phyloP scores from a whole-genome alignment of 495 filamentous ascomycete genomes.

The Penicillium verhagenii region DNA sequence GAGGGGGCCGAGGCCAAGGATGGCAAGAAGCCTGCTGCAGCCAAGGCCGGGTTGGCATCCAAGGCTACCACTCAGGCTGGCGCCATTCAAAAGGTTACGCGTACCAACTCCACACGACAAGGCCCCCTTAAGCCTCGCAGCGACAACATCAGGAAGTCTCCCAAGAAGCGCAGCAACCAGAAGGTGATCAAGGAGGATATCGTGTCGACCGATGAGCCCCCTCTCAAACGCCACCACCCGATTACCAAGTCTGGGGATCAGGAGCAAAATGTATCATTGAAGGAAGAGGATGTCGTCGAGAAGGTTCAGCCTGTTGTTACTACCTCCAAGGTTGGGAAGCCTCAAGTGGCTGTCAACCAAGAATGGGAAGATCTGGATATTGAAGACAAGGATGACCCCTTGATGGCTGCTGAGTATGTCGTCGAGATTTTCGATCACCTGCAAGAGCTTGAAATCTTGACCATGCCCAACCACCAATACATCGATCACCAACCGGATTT shows the following conservation, averaged over 20 bases:
- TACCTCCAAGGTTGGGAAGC: neutral
- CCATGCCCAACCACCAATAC: slow-evolving; percentile 87
- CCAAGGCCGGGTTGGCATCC: slow-evolving; percentile 65
- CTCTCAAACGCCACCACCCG: slow-evolving; percentile 50
- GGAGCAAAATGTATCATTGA: neutral
- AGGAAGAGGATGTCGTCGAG: slow-evolving; percentile 11
- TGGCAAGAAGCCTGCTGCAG: slow-evolving; percentile 65
- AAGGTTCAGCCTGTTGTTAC: no score
- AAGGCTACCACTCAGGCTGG: slow-evolving; percentile 50
- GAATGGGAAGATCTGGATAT: slow-evolving; percentile 29
- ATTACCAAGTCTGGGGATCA: slow-evolving; percentile 35
- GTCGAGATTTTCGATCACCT: slow-evolving; percentile 97
- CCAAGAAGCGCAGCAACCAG: neutral
- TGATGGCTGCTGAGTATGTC: slow-evolving; percentile 98
- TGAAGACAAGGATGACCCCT: slow-evolving; percentile 86
- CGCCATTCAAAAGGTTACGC: slow-evolving; percentile 73
- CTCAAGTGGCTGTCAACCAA: neutral
- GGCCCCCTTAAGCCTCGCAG: slow-evolving; percentile 45
- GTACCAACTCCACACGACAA: slow-evolving; percentile 63
- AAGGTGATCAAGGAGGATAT: slow-evolving; percentile 63
- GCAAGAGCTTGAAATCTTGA: slow-evolving; percentile 76
- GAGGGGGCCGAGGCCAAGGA: slow-evolving; percentile 60
- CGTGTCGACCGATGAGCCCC: slow-evolving; percentile 57
- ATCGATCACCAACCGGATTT: slow-evolving; percentile 91
- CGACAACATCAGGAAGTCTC: slow-evolving; percentile 39